These are phyloP conservation scores for Kwoniella europaea DNA, from an alignment of 768 basidiomycete species.

Conservation along the genomic window DNA sequence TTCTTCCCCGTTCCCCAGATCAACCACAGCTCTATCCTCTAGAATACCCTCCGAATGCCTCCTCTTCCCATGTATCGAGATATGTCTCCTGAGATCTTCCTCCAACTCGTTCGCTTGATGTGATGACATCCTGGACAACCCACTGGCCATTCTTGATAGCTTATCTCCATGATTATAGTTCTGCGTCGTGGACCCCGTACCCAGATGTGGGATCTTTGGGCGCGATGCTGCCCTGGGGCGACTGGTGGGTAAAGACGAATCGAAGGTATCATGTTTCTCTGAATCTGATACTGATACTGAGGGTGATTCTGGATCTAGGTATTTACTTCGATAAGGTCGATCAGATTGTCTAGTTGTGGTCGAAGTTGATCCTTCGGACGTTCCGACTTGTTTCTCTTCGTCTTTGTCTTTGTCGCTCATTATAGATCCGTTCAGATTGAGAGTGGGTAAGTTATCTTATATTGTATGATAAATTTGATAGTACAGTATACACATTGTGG, in stretches of 20 bases:
- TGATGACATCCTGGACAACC: slow-evolving; percentile 20
- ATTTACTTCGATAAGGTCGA: slow-evolving; percentile 17
- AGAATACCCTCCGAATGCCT: slow-evolving; percentile 20
- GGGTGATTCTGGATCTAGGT: slow-evolving; percentile 15
- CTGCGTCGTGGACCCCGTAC: neutral
- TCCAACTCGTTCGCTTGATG: slow-evolving; percentile 22
- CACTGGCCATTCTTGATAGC: slow-evolving; percentile 9
- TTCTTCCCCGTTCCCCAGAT: slow-evolving; percentile 46
- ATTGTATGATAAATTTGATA: neutral
- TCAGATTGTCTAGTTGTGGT: neutral
- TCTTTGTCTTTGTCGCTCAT: neutral
- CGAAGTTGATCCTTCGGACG: neutral
- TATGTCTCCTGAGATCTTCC: slow-evolving; percentile 21
- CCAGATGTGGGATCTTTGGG: neutral
- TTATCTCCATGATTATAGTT: neutral
- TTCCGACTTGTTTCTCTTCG: neutral
- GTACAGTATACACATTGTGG: neutral
- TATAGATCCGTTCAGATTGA: neutral
- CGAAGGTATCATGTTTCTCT: slow-evolving; percentile 15
- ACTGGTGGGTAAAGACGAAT: neutral
- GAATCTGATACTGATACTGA: slow-evolving; percentile 1
- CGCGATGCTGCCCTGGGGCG: slow-evolving; percentile 9
- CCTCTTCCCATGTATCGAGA: slow-evolving; percentile 15
- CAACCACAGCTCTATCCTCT: slow-evolving; percentile 28
- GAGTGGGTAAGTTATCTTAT: no score